These are phyloP conservation scores for Dactylis glomerata DNA, from an alignment of 176 grass and related monocot genomes.

Conservation along the genomic window DNA sequence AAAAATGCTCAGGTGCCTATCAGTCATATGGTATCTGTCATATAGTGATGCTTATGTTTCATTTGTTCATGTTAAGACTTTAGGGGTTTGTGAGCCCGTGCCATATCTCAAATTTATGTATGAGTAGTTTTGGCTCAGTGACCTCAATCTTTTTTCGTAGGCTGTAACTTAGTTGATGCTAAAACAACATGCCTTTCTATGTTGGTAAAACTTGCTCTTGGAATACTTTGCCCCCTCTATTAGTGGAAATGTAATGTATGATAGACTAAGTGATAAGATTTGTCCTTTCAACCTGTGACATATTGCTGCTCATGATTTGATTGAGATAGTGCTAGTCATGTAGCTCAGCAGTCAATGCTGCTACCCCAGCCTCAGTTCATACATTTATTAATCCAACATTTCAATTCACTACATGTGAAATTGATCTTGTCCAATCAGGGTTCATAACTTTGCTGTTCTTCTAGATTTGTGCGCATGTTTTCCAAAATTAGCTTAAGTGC, in stretches of 20 bases:
- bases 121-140: background rate
- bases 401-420: background rate
- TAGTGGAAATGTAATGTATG: background rate
- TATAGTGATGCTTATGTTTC: background rate
- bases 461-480: background rate
- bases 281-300: background rate
- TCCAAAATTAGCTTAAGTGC: background rate
- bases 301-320: background rate
- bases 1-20: constrained; percentile 38
- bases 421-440: background rate
- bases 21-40: background rate
- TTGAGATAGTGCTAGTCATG: background rate
- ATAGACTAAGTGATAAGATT: background rate
- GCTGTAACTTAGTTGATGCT: background rate
- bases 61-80: background rate
- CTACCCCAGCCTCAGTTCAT: background rate
- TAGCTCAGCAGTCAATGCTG: background rate
- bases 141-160: background rate
- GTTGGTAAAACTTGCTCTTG: background rate
- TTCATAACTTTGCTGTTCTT: background rate
- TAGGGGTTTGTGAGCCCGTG: background rate
- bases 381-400: background rate
- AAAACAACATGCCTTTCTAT: background rate
- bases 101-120: background rate
- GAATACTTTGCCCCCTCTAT: background rate